These are phyloP conservation scores for Tulasnella calospora DNA, from an alignment of 768 basidiomycete genomes.

Conservation along the genomic window DNA sequence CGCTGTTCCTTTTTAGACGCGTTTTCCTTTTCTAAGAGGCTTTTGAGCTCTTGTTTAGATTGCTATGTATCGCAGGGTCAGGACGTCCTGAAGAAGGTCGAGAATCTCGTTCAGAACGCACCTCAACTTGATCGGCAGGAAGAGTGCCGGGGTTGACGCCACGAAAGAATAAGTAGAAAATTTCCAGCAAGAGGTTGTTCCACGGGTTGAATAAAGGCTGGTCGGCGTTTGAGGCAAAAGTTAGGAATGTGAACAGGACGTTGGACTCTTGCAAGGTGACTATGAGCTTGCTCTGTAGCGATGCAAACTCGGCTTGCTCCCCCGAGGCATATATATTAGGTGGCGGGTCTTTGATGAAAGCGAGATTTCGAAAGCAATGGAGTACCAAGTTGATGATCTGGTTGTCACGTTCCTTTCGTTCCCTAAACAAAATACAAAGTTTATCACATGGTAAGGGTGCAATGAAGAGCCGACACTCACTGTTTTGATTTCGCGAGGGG, in stretches of 20 bases:
- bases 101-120: slow-evolving; percentile 30
- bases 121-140: slow-evolving; percentile 47
- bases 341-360: slow-evolving; percentile 84
- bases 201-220: slow-evolving; percentile 78
- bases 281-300: slow-evolving; percentile 66
- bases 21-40: slow-evolving; percentile 73
- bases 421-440: slow-evolving; percentile 34
- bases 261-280: slow-evolving; percentile 63
- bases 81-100: too few species aligned
- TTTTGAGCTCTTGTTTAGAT: slow-evolving; percentile 52
- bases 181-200: slow-evolving; percentile 90
- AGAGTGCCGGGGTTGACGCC: slow-evolving; percentile 61
- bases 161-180: slow-evolving; percentile 84
- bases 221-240: slow-evolving; percentile 73
- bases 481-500: slow-evolving; percentile 63
- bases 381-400: slow-evolving; percentile 85
- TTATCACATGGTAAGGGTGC: background rate
- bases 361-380: slow-evolving; percentile 87
- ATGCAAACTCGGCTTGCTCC: slow-evolving; percentile 72
- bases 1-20: slow-evolving; percentile 54
- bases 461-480: slow-evolving; percentile 29
- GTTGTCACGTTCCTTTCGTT: slow-evolving; percentile 72
- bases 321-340: slow-evolving; percentile 64
- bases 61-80: slow-evolving; percentile 24
- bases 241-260: slow-evolving; percentile 72